Evolutionary conservation across 2,329 filamentous ascomycete species (phyloP), one percentile per base, ranked within the genome.

Genomic region (Exophiala spinifera): DNA sequence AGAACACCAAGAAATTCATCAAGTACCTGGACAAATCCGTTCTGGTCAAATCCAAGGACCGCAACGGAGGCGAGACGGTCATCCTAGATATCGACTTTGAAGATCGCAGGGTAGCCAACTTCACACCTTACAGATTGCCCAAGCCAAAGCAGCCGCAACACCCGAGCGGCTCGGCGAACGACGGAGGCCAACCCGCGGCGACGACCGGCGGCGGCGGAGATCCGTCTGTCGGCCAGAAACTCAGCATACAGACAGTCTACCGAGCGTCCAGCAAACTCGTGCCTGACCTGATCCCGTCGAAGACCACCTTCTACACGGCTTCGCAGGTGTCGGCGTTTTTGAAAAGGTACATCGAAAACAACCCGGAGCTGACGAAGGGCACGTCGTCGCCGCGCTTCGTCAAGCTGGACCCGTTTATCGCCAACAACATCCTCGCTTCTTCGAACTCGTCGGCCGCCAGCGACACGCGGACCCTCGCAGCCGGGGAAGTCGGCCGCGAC

Each of bases 1-100:
- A 87, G 70, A 87, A 81, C 57, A 78, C 84, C 56, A 84, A 83
- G 65, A 87, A 86, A 61, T 87, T 87, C 66, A 79, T 87, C 69
- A 87, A 87, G 63, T 74, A 80, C 49, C 73, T 88, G 8, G 84
- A 87, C 67, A 87, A 87, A 67, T 72, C 81, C 45, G 67, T 75
- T 15, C 71, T 87, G n/a, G 68, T 86, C 61, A 86, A 84, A 63
- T 78, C 77, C 43, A 87, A 87, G 65, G 84, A 87, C 46, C 77
- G 81, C 33, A 81, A 79, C 57, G 82, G 82, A 3, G 79, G 83
- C 33, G 84, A 87, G 64, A 82, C 81, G 0, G 76, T 85, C 10
- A 80, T 88, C 46, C 60, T 81, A 14, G 84, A 87, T 61, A 79
- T 87, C 45, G 83, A 87, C 65, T 87, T 86, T 66, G 71, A 79